phyloP scores from a whole-genome alignment of 495 filamentous ascomycete genomes.

The Barbatosphaeria neglecta region DNA sequence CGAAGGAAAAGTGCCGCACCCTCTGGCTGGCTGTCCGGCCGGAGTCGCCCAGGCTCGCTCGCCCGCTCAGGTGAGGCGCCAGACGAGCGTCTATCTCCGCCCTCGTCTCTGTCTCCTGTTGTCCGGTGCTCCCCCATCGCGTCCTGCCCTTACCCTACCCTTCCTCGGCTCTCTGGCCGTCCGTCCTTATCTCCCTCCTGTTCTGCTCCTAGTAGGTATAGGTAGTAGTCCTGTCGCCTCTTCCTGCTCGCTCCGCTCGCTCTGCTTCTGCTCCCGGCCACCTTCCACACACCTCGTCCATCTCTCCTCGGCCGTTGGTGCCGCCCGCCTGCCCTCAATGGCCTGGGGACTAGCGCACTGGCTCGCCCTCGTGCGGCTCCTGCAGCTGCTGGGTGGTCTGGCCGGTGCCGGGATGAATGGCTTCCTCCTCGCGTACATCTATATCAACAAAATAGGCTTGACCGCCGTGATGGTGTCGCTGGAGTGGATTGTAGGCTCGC shows the following conservation, averaged over 20 bases:
- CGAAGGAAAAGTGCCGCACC: not conserved
- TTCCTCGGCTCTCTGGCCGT: too few species aligned
- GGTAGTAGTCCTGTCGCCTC: too few species aligned
- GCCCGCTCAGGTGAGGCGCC: not conserved
- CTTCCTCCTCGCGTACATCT: slow-evolving; percentile 21
- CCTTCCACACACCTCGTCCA: not conserved
- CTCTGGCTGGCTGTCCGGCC: too few species aligned
- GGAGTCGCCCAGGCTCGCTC: too few species aligned
- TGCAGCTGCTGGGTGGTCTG: slow-evolving; percentile 18
- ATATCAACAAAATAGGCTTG: slow-evolving; percentile 11
- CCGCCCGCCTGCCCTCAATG: slow-evolving; percentile 10
- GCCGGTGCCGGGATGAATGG: slow-evolving; percentile 20
- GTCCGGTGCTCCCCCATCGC: too few species aligned
- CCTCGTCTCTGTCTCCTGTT: too few species aligned
- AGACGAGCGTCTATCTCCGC: too few species aligned
- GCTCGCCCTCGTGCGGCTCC: slow-evolving; percentile 18
- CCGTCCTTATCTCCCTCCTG: too few species aligned
- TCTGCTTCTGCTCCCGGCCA: not conserved
- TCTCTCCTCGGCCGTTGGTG: not conserved
- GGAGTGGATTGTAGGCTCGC: slow-evolving; percentile 30
- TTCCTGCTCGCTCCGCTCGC: not conserved
- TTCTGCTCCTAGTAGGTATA: too few species aligned
- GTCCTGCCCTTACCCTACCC: too few species aligned
- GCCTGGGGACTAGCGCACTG: slow-evolving; percentile 19
- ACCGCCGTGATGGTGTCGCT: slow-evolving; percentile 16